Percentiles rank a stretch among this genome's conserved stretches.
phyloP scores from a whole-genome alignment of 2,329 filamentous ascomycete genomes.

The Ophiostoma sp. region DNA sequence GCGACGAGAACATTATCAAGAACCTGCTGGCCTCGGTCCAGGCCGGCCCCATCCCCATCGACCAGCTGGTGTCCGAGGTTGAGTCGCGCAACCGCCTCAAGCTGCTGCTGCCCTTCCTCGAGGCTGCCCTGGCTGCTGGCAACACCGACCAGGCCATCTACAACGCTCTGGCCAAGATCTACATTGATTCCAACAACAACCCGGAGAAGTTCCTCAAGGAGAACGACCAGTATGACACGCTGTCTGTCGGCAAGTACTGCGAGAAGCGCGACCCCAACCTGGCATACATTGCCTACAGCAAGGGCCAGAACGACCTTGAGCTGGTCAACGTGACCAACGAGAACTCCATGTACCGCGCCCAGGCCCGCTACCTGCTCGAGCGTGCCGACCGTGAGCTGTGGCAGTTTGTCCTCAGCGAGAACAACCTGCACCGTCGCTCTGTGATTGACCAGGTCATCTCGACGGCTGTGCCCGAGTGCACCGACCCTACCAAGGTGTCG shows the following conservation, averaged over 20 bases:
- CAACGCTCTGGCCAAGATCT: conserved; percentile 97
- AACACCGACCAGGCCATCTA: conserved; percentile 96
- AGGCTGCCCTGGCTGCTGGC: conserved; percentile 79
- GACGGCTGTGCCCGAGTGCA: conserved; percentile 88
- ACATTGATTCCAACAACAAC: conserved; percentile 98
- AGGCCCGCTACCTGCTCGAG: conserved; percentile 90
- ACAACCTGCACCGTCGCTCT: conserved; percentile 91
- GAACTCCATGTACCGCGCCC: conserved; percentile 99
- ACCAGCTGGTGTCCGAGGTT: conserved; percentile 91
- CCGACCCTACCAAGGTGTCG: conserved; percentile 89
- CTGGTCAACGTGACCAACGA: conserved; percentile 97
- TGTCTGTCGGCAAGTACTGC: conserved; percentile 93
- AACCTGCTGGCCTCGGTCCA: conserved; percentile 80
- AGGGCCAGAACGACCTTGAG: conserved; percentile 96
- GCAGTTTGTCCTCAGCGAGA: conserved; percentile 88
- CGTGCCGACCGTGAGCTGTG: conserved; percentile 86
- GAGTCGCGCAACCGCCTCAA: conserved; percentile 93
- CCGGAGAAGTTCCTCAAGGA: conserved; percentile 96
- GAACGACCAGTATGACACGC: conserved; percentile 92
- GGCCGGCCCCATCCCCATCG: conserved; percentile 79
- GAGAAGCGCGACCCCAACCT: conserved; percentile 97
- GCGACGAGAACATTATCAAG: conserved; percentile 95
- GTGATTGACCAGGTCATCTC: conserved; percentile 95
- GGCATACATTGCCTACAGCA: conserved; percentile 89
- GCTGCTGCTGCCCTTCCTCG: conserved; percentile 90